A percentile compares a stretch with the other conserved stretches of the same genome.
Evolutionary conservation across 768 basidiomycete species (phyloP).

Genomic region (Clitopilus hobsonii): DNA sequence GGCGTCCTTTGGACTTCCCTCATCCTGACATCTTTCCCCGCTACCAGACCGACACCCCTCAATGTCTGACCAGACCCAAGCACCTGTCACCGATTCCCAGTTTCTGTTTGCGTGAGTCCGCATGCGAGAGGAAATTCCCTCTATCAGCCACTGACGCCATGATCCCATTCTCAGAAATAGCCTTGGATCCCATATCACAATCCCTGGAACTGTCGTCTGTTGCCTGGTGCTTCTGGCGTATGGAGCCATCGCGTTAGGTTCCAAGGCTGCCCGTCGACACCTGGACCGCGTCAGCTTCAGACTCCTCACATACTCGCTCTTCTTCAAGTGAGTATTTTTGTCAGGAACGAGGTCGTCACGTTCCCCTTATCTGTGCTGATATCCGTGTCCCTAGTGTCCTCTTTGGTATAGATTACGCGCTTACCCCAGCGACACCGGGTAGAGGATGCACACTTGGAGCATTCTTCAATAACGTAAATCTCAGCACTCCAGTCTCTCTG

Average conservation of each 20-base stretch:
- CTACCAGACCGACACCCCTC: background rate
- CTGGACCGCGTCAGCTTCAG: conserved; percentile 2
- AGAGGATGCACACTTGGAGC: background rate
- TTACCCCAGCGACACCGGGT: background rate
- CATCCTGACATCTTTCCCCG: background rate
- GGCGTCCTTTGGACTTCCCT: background rate
- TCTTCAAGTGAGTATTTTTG: background rate
- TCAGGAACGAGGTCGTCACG: background rate
- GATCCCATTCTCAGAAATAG: background rate
- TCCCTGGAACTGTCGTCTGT: background rate
- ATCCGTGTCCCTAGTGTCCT: background rate
- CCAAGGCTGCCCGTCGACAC: background rate
- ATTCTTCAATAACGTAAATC: background rate
- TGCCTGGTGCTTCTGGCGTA: conserved; percentile 2
- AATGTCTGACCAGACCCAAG: background rate
- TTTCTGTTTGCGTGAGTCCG: background rate
- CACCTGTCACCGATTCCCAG: background rate
- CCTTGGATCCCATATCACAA: background rate
- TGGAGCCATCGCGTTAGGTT: background rate
- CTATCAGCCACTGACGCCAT: background rate
- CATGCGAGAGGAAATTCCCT: background rate
- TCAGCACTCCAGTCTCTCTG: background rate
- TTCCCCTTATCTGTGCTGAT: background rate
- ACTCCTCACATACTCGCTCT: background rate
- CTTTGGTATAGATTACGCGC: conserved; percentile 1